Evolutionary conservation across 1,284 basidiomycete species (phyloP), one percentile per base, ranked within the genome.

Genomic region (Sanguinoderma infundibulare): DNA sequence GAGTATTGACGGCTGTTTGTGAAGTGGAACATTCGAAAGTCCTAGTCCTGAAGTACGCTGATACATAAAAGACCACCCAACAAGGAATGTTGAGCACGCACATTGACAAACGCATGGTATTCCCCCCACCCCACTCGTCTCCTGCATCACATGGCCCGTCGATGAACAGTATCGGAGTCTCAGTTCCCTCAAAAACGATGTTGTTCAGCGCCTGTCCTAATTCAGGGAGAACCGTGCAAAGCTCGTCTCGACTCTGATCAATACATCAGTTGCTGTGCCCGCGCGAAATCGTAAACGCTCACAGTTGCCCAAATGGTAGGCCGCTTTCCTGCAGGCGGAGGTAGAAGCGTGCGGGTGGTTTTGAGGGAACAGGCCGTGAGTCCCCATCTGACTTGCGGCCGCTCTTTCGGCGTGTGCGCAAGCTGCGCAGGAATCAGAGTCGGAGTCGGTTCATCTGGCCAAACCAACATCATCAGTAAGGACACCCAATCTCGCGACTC

Each of bases 101-200:
- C 69, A 69, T 62, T 10, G 59, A 49, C 10, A 68, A 6, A 22
- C 62, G 59, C 30, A 70, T 63, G 12, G 26, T 42, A 26, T 35
- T 63, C 4, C 61, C 59, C 17, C 66, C 67, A 14, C 62, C 62
- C 69, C 69, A 70, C 9, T 24, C 42, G 47, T 69, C 66, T 2
- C 32, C 36, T 12, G 32, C 10, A 54, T 57, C 67, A 10, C 55
- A 36, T 0, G 24, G 17, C 0, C 64, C 65, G 26, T 67, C 64
- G 26, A 70, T 26, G 55, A 69, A 64, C 17, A 70, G 24, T 7
- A 66, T 34, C 6, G 67, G 69, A 2, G 66, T 65, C 50, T 64
- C 59, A 1, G 54, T 54, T 32, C 32, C 53, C 8, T 54, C 55
- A 35, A 57, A 65, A 6, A 64, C 55, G 39, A 70, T 42, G 15